Evolutionary conservation across 1,284 basidiomycete species (phyloP), one percentile per base, ranked within the genome.

Genomic region (Grifola frondosa): DNA sequence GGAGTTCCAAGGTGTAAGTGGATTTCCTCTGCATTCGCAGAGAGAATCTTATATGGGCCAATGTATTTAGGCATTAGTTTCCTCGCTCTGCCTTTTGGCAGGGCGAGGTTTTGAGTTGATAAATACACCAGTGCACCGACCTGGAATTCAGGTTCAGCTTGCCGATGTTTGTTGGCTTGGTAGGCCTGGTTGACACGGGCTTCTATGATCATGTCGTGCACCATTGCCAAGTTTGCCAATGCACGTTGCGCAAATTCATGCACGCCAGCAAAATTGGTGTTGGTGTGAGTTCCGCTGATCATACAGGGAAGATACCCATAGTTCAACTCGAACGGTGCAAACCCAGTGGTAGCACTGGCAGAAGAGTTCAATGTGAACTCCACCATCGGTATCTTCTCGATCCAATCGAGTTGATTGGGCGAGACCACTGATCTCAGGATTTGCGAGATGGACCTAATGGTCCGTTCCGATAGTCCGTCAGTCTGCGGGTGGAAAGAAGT

Each of bases 291-390:
- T 16, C 19, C 5, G 0, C 46, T 31, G 9, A 42, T 33, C 20
- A 49, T 40, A 0, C 43, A 26, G 3, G 54, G 54, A 41, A 62
- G 52, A 19, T 55, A 53, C 2, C 66, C 64, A 26, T 55, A 49
- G 38, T 62, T 66, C 1, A 71, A 50, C 26, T 66, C 59, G 42
- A 72, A 73, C 2, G 64, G 67, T 6, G 65, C 53, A 40, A 61
- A 67, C 3, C 62, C 61, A 0, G 63, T 69, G 0, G 61, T 54
- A 3, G 51, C 59, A 15, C 47, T 62, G 1, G 60, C 43, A 20
- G 57, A 58, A 2, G 58, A 54, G 33, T 69, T 69, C 2, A 69
- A 53, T 0, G 65, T 61, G 39, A 68, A 68, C 30, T 69, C 64
- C 0, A 64, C 56, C 10, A 62, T 30, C 0, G 65, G 63, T 1